Base-by-base conservation (phyloP, 2,329 filamentous ascomycete genomes). In the Sarocladiaceae sp. region DNA sequence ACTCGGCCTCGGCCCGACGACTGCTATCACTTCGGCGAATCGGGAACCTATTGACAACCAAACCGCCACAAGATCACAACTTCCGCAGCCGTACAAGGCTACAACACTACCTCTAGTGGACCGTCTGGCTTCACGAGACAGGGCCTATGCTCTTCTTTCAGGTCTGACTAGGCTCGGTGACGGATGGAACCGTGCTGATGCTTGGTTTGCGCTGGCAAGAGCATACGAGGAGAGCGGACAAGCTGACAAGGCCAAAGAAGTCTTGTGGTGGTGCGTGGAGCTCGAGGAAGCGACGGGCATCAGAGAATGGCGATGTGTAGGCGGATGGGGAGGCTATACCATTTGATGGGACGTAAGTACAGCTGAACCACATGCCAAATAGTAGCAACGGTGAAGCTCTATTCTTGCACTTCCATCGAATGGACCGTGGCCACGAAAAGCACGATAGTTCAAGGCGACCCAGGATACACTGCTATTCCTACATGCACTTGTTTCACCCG, bases 211-310 rank as follows among this genome's bases (percentile, higher is more conserved):
- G 4, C 79, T 99, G 29, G 89, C 91, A 1, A 78, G 90, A 56
- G 91, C 90, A 10, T 89, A 97, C 63, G 94, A 99, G 68, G 83
- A 91, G 64, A 88, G 89, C 53, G 88, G 87, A 0, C 89, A 96
- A 71, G 70, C 83, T 2, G 88, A 94, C 33, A 96, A 93, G 73
- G 88, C 94, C 13, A 95, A 92, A 71, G 88, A 94, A 60, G 90
- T 92, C 42, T 77, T 97, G 6, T 97, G 94, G 94, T 97, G 93
- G 91, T 96, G 92, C 61, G 88, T 99, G 12, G 91, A 97, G 69
- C 76, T 99, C 26, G 94, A 97, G 66, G 93, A 99, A 65, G 84
- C 83, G 7, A 83, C 82, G 57, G 90, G 87, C 0, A 80, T 96
- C 46, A 82, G 94, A 53, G 79, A 82, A 54, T 97, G 93, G 94